A percentile compares a stretch with the other conserved stretches of the same genome.
phyloP scores from a whole-genome alignment of 768 basidiomycete genomes.

The Grammothele lineata region DNA sequence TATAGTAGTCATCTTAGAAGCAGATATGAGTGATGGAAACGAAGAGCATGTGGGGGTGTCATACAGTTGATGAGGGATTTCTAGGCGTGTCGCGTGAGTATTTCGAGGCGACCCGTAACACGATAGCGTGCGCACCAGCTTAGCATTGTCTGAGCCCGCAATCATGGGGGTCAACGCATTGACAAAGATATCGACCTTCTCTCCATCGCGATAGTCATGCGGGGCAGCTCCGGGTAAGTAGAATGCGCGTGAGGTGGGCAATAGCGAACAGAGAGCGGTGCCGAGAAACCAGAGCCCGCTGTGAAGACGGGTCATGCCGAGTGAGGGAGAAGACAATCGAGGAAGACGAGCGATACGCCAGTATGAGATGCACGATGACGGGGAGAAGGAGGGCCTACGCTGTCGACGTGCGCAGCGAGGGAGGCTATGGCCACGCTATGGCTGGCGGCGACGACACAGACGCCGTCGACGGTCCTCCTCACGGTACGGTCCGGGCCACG shows the following conservation, averaged over 20 bases:
- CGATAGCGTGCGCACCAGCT: conserved; percentile 58
- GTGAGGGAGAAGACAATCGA: too few relatives aligned
- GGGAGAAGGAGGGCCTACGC: background rate
- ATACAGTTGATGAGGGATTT: conserved; percentile 90
- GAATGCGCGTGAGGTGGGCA: conserved; percentile 51
- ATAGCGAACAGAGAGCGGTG: conserved; percentile 19
- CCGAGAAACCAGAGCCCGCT: conserved; percentile 16
- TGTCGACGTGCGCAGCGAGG: background rate
- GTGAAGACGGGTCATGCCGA: too few relatives aligned
- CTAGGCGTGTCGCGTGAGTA: conserved; percentile 34
- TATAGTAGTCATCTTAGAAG: conserved; percentile 84
- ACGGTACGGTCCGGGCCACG: too few relatives aligned
- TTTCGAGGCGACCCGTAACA: conserved; percentile 1
- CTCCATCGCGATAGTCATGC: conserved; percentile 69
- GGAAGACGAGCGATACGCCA: too few relatives aligned
- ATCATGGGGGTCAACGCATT: conserved; percentile 90
- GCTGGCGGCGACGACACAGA: too few relatives aligned
- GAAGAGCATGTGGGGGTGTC: conserved; percentile 13
- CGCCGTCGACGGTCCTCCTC: too few relatives aligned
- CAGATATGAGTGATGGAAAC: background rate
- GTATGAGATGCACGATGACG: background rate
- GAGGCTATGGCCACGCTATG: conserved; percentile 1
- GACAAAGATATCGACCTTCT: conserved; percentile 75
- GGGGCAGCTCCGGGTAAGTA: conserved; percentile 93
- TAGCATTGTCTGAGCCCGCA: conserved; percentile 59